phyloP scores from a whole-genome alignment of 2,329 filamentous ascomycete species.

The Geoglossum cookeanum region DNA sequence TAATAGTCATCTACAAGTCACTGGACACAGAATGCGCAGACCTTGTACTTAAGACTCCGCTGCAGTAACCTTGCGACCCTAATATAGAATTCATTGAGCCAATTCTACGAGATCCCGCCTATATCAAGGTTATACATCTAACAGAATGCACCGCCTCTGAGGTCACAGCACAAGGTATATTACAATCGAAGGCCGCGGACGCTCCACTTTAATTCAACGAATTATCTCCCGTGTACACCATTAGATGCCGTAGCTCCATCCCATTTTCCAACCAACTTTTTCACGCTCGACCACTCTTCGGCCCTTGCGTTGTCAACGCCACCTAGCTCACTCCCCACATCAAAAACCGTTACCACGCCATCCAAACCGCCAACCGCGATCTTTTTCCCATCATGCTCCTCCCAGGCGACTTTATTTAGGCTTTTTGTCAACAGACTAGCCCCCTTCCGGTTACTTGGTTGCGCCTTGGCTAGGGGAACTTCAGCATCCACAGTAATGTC shows the following conservation, averaged over 20 bases:
- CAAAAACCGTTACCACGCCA: constrained; percentile 77
- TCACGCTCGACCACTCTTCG: constrained; percentile 87
- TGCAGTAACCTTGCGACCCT: neutral
- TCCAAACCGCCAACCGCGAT: constrained; percentile 85
- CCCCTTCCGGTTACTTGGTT: constrained; percentile 47
- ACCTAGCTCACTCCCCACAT: constrained; percentile 65
- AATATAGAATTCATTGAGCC: neutral
- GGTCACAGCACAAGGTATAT: neutral
- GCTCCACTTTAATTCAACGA: neutral
- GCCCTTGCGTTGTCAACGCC: constrained; percentile 66
- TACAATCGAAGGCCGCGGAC: neutral
- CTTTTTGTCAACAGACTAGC: constrained; percentile 59
- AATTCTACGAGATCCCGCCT: neutral
- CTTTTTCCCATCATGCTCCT: constrained; percentile 68
- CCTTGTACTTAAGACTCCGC: neutral
- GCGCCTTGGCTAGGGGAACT: constrained; percentile 67
- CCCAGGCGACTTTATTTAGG: constrained; percentile 89
- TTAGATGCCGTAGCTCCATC: constrained; percentile 25
- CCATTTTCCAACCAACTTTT: constrained; percentile 64
- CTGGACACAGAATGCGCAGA: neutral
- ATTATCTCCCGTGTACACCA: neutral
- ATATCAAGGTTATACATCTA: neutral
- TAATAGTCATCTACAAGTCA: neutral
- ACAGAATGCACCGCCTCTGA: neutral
- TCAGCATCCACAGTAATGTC: constrained; percentile 85